A percentile compares a stretch with the other conserved stretches of the same genome.
Conservation (phyloP, 208 protist genomes). For the Leishmania tropica region DNA sequence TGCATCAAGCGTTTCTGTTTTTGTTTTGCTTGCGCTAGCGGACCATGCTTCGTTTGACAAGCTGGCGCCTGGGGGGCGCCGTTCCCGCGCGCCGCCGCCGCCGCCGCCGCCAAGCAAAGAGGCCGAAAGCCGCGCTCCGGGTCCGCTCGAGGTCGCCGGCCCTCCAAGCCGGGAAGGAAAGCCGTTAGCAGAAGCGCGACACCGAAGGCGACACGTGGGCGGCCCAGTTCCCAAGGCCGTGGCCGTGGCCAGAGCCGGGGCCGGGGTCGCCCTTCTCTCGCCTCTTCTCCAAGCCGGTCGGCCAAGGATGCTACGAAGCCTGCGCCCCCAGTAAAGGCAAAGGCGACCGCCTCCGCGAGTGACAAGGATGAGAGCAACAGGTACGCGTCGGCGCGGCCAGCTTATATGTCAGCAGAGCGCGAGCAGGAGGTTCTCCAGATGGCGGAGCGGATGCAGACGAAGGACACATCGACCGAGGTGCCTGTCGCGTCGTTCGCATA, state of each 20-base stretch:
- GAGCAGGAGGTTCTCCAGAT: slow-evolving; percentile 69
- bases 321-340: neutral
- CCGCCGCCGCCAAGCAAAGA: neutral
- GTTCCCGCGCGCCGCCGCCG: slow-evolving; percentile 3
- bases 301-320: neutral
- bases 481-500: slow-evolving; percentile 87
- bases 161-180: slow-evolving; percentile 1
- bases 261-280: neutral
- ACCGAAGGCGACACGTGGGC: neutral
- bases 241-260: neutral
- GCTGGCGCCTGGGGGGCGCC: slow-evolving; percentile 4
- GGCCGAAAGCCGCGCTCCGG: neutral
- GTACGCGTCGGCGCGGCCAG: slow-evolving; percentile 33
- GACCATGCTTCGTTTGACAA: slow-evolving; percentile 1
- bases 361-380: neutral
- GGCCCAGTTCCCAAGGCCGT: slow-evolving; percentile 5
- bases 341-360: neutral
- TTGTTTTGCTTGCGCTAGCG: neutral
- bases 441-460: slow-evolving; percentile 81
- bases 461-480: slow-evolving; percentile 76
- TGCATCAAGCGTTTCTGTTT: neutral
- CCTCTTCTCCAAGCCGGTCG: slow-evolving; percentile 1
- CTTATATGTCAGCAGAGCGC: slow-evolving; percentile 62
- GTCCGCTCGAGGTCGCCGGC: neutral
- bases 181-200: slow-evolving; percentile 5